Evolutionary conservation across 805 yeast species (phyloP).

Genomic region (Ascoidea rubescens): DNA sequence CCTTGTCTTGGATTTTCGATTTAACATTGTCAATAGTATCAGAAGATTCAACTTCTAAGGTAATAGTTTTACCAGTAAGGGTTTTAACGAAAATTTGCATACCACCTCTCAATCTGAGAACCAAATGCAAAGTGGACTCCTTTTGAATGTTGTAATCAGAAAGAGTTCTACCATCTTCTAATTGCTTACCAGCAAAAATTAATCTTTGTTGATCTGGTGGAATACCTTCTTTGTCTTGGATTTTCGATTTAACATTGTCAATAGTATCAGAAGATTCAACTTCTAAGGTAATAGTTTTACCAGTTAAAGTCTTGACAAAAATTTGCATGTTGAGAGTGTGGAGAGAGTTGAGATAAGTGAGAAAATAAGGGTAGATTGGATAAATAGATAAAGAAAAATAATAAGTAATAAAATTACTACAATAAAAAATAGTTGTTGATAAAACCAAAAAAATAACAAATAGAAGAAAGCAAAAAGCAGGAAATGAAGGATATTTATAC

Average conservation of each 20-base stretch:
- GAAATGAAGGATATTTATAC: no score
- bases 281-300: constrained; percentile 95
- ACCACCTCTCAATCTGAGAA: constrained; percentile 96
- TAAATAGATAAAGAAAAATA: no score
- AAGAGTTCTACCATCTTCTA: constrained; percentile 97
- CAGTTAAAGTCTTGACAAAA: constrained; percentile 78
- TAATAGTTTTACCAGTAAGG: constrained; percentile 86
- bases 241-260: constrained; percentile 97
- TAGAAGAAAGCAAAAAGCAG: no score
- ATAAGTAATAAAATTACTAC: no score
- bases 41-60: constrained; percentile 97
- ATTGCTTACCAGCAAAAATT: constrained; percentile 99
- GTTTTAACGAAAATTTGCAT: constrained; percentile 86
- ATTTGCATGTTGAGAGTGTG: no score
- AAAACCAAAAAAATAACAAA: no score
- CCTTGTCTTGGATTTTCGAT: constrained; percentile 98
- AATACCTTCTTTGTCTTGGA: constrained; percentile 98
- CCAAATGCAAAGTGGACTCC: constrained; percentile 96
- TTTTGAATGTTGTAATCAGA: constrained; percentile 99
- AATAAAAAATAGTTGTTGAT: no score
- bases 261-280: constrained; percentile 98
- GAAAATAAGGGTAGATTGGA: no score
- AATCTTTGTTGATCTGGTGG: constrained; percentile 99
- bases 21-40: constrained; percentile 98
- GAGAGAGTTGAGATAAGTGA: no score